These are phyloP conservation scores for Brassica nigra DNA, from an alignment of 345 rosid species.

Conservation along the genomic window DNA sequence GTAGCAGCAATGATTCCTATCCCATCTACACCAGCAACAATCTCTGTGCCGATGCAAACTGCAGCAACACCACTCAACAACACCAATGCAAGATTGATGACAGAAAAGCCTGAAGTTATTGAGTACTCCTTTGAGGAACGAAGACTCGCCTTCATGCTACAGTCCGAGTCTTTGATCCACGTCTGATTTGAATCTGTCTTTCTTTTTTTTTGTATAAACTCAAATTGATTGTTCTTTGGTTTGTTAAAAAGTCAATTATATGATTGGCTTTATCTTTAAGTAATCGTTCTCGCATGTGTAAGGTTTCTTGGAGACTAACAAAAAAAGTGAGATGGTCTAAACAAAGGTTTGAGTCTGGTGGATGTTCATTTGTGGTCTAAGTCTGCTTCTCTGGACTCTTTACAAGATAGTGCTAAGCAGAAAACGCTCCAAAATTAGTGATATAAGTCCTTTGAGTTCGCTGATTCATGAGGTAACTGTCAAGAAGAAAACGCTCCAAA, in stretches of 20 bases:
- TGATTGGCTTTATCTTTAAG: constrained; percentile 43
- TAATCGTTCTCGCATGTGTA: constrained; percentile 16
- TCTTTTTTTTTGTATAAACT: constrained; percentile 4
- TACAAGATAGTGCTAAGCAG: neutral
- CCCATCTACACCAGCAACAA: constrained; percentile 65
- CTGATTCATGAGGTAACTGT: too few relatives aligned
- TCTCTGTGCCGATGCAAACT: constrained; percentile 81
- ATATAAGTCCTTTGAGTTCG: too few relatives aligned
- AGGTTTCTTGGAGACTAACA: constrained; percentile 17
- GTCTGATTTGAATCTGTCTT: constrained; percentile 41
- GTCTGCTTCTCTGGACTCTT: neutral
- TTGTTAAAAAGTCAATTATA: constrained; percentile 51
- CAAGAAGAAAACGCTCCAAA: constrained; percentile 32
- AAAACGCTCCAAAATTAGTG: too few relatives aligned
- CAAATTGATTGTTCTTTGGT: constrained; percentile 25
- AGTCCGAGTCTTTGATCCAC: constrained; percentile 49
- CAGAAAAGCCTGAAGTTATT: constrained; percentile 42
- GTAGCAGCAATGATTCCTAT: constrained; percentile 48
- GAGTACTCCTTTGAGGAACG: constrained; percentile 90
- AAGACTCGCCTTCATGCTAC: constrained; percentile 72
- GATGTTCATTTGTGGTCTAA: neutral
- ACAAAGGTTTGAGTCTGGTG: neutral
- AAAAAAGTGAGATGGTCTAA: neutral
- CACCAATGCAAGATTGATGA: constrained; percentile 26
- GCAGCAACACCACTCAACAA: constrained; percentile 44